These are phyloP conservation scores for Schoenoplectus triqueter DNA, from an alignment of 202 grass and related monocot species.

Conservation along the genomic window DNA sequence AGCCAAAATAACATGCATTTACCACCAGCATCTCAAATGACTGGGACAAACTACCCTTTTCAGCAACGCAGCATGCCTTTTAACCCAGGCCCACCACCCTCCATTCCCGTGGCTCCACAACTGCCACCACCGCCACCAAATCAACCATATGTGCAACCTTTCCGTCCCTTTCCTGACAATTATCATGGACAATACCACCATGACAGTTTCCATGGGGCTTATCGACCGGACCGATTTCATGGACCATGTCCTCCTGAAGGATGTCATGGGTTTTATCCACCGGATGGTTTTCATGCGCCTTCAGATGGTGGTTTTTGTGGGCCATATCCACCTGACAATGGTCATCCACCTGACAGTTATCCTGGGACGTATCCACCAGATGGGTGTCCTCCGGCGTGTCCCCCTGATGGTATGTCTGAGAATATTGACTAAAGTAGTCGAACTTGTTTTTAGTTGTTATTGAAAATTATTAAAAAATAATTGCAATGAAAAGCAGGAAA, in stretches of 20 bases:
- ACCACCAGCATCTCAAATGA: conserved; percentile 36
- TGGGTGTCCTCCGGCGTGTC: not conserved
- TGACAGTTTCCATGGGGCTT: conserved; percentile 38
- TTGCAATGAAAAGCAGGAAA: too few relatives aligned
- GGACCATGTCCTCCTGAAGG: conserved; percentile 37
- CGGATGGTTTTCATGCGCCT: conserved; percentile 28
- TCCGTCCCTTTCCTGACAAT: conserved; percentile 31
- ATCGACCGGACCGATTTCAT: conserved; percentile 34
- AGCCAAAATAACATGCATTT: conserved; percentile 38
- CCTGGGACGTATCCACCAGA: conserved; percentile 20
- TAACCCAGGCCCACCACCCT: conserved; percentile 27
- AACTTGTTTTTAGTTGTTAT: conserved; percentile 35
- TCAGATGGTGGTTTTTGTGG: conserved; percentile 27
- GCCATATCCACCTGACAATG: conserved; percentile 33
- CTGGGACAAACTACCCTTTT: conserved; percentile 26
- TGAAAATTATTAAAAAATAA: not conserved
- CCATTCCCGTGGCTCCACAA: conserved; percentile 2
- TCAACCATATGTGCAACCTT: conserved; percentile 39
- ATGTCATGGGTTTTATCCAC: conserved; percentile 28
- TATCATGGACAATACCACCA: conserved; percentile 26
- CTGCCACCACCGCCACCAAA: conserved; percentile 23
- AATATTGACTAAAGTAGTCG: conserved; percentile 7
- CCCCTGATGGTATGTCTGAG: conserved; percentile 12
- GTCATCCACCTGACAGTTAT: conserved; percentile 29
- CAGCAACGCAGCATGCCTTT: conserved; percentile 35